Evolutionary conservation across 768 basidiomycete species (phyloP), one percentile per base, ranked within the genome.

Genomic region (Gloeopeniophorella convolvens): DNA sequence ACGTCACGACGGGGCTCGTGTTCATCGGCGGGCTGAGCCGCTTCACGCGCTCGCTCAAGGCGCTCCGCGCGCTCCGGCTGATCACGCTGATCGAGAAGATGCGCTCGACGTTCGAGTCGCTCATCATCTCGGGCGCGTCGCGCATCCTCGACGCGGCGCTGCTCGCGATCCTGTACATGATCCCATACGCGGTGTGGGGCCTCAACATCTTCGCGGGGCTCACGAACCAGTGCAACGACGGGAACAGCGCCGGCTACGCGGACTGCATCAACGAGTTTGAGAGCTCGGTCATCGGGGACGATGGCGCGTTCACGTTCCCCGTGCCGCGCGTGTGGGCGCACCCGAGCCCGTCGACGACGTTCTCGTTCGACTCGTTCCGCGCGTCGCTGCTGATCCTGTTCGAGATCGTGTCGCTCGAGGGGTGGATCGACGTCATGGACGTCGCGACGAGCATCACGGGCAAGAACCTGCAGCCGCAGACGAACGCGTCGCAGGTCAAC

Each of bases 341-440:
- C 57, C 91, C 95, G 7, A 77, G 81, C 0, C 84, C 84, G 5
- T 85, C 84, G 16, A 90, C 88, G 1, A 76, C 76, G 1, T 97
- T 92, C 70, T 86, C 84, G 2, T 98, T 97, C 62, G 95, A 98
- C 67, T 80, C 72, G 12, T 97, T 97, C 68, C 74, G 78, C 6
- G 69, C 83, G 4, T 85, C 90, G 0, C 71, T 97, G 33, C 76
- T 97, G 45, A 96, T 97, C 61, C 75, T 97, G 1, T 97, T 96
- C 60, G 95, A 98, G 68, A 92, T 95, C 57, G 90, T 97, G 20
- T 95, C 93, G 0, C 70, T 96, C 42, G 93, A 95, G 68, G 95
- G 95, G 2, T 97, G 94, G 95, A 78, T 89, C n/a, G 90, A 94
- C 62, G 95, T 93, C 42, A 86, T 96, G 85, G 69, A 67, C 31